phyloP scores from a whole-genome alignment of 2,329 filamentous ascomycete species.

The Exophiala sideris region DNA sequence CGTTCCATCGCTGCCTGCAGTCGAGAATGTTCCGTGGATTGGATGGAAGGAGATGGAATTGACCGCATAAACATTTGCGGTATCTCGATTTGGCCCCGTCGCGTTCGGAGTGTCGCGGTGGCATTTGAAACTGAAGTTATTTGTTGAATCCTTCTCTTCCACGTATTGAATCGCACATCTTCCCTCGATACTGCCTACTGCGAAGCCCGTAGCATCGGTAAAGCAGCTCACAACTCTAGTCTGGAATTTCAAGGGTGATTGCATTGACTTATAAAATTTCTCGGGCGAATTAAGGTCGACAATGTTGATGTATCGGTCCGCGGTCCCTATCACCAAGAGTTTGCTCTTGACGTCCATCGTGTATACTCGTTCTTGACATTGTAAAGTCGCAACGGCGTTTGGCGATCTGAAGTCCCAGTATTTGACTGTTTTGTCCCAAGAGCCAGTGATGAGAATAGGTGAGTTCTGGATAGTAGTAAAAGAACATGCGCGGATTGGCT shows the following conservation, averaged over 20 bases:
- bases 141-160: constrained; percentile 85
- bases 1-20: constrained; percentile 89
- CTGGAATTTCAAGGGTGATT: constrained; percentile 97
- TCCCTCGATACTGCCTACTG: constrained; percentile 93
- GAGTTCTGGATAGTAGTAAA: constrained; percentile 70
- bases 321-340: constrained; percentile 85
- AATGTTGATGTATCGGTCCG: constrained; percentile 94
- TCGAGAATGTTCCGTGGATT: constrained; percentile 95
- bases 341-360: constrained; percentile 87
- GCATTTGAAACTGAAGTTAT: constrained; percentile 99
- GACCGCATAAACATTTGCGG: constrained; percentile 87
- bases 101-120: constrained; percentile 74
- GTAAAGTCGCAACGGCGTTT: constrained; percentile 44
- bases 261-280: constrained; percentile 92
- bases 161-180: constrained; percentile 98
- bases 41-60: constrained; percentile 99
- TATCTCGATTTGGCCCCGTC: constrained; percentile 52
- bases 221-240: constrained; percentile 95
- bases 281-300: constrained; percentile 84
- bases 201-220: constrained; percentile 84
- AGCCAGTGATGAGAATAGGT: constrained; percentile 84
- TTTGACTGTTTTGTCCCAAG: constrained; percentile 57
- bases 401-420: constrained; percentile 56
- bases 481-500: constrained; percentile 71
- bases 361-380: constrained; percentile 61